These are phyloP conservation scores for Byssochlamys sp. DNA, from an alignment of 2,329 filamentous ascomycete species.

Conservation along the genomic window DNA sequence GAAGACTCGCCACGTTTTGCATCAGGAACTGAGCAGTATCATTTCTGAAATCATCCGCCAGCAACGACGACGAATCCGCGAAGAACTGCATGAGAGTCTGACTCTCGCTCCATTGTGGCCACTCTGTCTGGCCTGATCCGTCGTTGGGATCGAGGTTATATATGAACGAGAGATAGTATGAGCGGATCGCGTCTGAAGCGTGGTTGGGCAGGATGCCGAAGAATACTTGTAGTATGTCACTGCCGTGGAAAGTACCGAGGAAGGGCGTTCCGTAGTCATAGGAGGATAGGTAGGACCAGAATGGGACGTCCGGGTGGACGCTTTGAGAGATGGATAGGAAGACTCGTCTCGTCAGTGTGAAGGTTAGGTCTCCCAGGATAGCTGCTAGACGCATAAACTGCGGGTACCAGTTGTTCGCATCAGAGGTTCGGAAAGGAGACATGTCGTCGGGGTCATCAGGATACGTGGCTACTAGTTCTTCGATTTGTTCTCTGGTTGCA, in stretches of 20 bases:
- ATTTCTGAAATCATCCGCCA: not conserved
- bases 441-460: constrained; percentile 48
- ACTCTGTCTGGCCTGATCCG: not conserved
- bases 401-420: constrained; percentile 63
- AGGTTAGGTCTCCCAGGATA: constrained; percentile 63
- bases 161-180: constrained; percentile 65
- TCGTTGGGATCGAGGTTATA: constrained; percentile 58
- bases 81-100: not conserved
- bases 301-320: constrained; percentile 46
- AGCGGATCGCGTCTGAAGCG: constrained; percentile 50
- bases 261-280: constrained; percentile 64
- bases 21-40: not conserved
- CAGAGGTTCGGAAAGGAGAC: constrained; percentile 61
- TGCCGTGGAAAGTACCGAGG: constrained; percentile 66
- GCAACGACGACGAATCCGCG: not conserved
- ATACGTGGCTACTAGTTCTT: constrained; percentile 54
- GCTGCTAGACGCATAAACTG: constrained; percentile 69
- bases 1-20: not conserved
- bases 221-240: constrained; percentile 61
- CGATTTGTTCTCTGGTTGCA: constrained; percentile 40
- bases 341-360: constrained; percentile 60
- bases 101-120: not conserved
- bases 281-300: constrained; percentile 66
- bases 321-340: constrained; percentile 52
- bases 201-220: constrained; percentile 55